These are phyloP conservation scores for Dactylella cylindrospora DNA, from an alignment of 2,329 filamentous ascomycete species.

Conservation along the genomic window DNA sequence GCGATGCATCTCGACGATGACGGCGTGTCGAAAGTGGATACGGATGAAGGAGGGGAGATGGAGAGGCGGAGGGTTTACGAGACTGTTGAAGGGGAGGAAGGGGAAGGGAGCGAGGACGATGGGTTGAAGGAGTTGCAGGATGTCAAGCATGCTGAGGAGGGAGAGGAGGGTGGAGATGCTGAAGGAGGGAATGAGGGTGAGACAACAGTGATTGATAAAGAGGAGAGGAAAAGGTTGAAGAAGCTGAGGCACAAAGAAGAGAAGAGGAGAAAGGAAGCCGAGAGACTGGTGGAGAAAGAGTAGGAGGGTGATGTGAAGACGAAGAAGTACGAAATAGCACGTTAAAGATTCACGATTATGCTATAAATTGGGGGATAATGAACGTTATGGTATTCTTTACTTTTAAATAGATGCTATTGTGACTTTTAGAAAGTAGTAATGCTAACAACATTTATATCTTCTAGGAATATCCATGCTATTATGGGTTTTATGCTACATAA, in stretches of 20 bases:
- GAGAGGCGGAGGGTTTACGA: conserved; percentile 42
- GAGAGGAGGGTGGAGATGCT: conserved; percentile 1
- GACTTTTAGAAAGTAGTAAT: too few species aligned
- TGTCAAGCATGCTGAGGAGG: conserved; percentile 8
- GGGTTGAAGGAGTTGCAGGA: conserved; percentile 23
- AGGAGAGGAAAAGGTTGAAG: conserved; percentile 36
- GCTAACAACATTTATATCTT: too few species aligned
- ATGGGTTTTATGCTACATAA: too few species aligned
- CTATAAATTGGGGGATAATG: too few species aligned
- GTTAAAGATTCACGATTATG: neutral
- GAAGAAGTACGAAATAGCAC: too few species aligned
- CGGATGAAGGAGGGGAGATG: conserved; percentile 29
- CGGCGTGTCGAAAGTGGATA: conserved; percentile 19
- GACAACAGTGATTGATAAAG: conserved; percentile 12
- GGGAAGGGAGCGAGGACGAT: conserved; percentile 26
- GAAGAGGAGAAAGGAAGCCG: conserved; percentile 25
- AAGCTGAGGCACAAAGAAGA: conserved; percentile 30
- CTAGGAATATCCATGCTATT: too few species aligned
- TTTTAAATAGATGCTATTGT: too few species aligned
- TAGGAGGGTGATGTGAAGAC: too few species aligned
- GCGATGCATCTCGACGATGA: conserved; percentile 1
- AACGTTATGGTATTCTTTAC: too few species aligned
- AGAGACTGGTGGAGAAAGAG: conserved; percentile 18
- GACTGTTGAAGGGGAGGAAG: conserved; percentile 31
- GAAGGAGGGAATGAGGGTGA: conserved; percentile 5